A percentile compares a stretch with the other conserved stretches of the same genome.
Conservation (phyloP, 345 rosid genomes). For the Brassica incana region DNA sequence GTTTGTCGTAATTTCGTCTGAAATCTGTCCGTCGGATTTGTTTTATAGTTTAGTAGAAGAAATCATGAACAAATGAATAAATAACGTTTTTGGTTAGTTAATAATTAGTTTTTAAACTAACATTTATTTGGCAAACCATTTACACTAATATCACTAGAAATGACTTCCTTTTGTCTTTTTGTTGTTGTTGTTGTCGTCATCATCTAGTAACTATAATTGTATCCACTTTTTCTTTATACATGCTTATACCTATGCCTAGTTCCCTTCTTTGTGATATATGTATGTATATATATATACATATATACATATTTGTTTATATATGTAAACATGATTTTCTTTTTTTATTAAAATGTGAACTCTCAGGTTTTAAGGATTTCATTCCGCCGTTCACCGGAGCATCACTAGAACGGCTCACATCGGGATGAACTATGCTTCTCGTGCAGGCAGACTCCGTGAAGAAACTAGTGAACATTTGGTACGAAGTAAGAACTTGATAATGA, state of each 20-base stretch:
- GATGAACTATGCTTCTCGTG: constrained; percentile 46
- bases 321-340: not conserved
- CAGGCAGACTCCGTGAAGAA: constrained; percentile 33
- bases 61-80: not conserved
- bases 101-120: not conserved
- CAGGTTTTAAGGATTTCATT: constrained; percentile 50
- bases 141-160: not conserved
- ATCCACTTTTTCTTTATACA: not conserved
- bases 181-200: not conserved
- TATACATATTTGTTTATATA: not conserved
- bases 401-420: constrained; percentile 42
- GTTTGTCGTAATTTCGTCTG: too few species aligned
- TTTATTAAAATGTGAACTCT: constrained; percentile 38
- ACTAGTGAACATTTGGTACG: constrained; percentile 34
- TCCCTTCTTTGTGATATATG: not conserved
- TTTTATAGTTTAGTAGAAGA: not conserved
- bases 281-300: not conserved
- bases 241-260: not conserved
- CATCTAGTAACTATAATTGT: not conserved
- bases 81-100: not conserved
- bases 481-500: constrained; percentile 11
- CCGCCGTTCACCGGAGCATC: constrained; percentile 37
- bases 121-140: not conserved
- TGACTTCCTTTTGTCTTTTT: not conserved
- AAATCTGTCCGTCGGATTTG: too few species aligned